Evolutionary conservation across 2,329 filamentous ascomycete genomes (phyloP).

Genomic region (Fonsecaea monophora): DNA sequence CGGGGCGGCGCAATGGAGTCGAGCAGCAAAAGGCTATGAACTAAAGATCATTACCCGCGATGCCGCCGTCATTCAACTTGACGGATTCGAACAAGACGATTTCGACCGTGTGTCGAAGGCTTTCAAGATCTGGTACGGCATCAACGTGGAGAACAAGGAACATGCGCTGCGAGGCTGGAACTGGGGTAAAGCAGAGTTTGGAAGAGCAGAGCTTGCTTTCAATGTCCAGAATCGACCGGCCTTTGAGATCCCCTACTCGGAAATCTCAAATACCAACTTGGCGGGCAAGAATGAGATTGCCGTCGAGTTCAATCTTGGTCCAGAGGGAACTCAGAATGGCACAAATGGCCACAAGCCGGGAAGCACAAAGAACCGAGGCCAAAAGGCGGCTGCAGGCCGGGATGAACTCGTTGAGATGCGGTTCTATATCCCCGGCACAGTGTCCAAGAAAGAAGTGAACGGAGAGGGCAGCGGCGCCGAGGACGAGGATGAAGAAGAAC

Average conservation of each 20-base stretch:
- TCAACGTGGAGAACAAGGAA: constrained; percentile 88
- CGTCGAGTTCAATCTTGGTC: constrained; percentile 84
- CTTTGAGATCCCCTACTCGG: constrained; percentile 95
- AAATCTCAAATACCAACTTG: constrained; percentile 96
- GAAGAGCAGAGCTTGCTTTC: constrained; percentile 92
- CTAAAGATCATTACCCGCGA: constrained; percentile 87
- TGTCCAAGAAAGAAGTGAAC: constrained; percentile 72
- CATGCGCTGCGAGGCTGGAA: constrained; percentile 97
- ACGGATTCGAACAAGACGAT: constrained; percentile 95
- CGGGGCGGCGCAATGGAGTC: constrained; percentile 88
- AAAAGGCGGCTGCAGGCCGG: constrained; percentile 84
- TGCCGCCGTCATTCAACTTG: constrained; percentile 86
- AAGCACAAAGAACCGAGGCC: constrained; percentile 73
- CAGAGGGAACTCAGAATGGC: constrained; percentile 73
- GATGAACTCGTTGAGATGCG: constrained; percentile 98
- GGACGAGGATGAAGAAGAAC: constrained; percentile 72
- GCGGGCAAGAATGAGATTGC: constrained; percentile 98
- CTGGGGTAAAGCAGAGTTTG: constrained; percentile 98
- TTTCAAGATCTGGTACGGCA: constrained; percentile 98
- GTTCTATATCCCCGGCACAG: constrained; percentile 94
- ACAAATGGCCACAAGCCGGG: constrained; percentile 77
- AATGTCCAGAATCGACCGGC: constrained; percentile 96
- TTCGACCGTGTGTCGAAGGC: constrained; percentile 88
- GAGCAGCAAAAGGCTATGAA: constrained; percentile 89
- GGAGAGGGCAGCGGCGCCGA: constrained; percentile 71